Evolutionary conservation across 2,329 filamentous ascomycete species (phyloP).

Genomic region (Trichoderma sp.): DNA sequence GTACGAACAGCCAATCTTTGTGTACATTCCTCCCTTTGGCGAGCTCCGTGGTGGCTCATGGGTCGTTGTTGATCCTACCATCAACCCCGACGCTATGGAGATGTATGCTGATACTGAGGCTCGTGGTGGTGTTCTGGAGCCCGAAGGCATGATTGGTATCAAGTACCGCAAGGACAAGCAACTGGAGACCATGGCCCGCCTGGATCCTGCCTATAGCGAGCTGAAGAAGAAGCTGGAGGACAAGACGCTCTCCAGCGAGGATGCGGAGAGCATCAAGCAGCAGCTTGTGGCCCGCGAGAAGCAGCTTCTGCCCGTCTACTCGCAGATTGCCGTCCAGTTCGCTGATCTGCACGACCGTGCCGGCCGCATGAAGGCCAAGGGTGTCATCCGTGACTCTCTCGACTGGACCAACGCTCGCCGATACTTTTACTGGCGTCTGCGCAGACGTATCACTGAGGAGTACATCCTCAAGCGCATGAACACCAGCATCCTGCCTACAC

Average conservation of each 20-base stretch:
- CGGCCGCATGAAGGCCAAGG: slow-evolving; percentile 98
- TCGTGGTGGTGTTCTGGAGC: slow-evolving; percentile 95
- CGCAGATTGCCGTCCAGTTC: slow-evolving; percentile 94
- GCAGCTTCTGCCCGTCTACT: slow-evolving; percentile 87
- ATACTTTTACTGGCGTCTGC: slow-evolving; percentile 99
- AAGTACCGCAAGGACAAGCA: slow-evolving; percentile 98
- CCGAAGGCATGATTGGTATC: slow-evolving; percentile 97
- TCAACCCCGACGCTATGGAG: slow-evolving; percentile 96
- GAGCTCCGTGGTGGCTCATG: slow-evolving; percentile 98
- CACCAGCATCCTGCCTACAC: slow-evolving; percentile 43
- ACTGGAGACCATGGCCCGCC: slow-evolving; percentile 93
- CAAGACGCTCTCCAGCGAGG: slow-evolving; percentile 67
- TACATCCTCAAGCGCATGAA: slow-evolving; percentile 91
- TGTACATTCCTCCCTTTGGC: slow-evolving; percentile 96
- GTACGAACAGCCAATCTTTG: slow-evolving; percentile 97
- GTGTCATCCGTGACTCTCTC: slow-evolving; percentile 81
- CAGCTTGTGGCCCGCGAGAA: slow-evolving; percentile 87
- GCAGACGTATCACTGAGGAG: slow-evolving; percentile 95
- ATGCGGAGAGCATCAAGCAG: slow-evolving; percentile 77
- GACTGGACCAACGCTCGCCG: slow-evolving; percentile 87
- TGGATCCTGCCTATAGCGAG: slow-evolving; percentile 80
- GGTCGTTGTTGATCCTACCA: slow-evolving; percentile 98
- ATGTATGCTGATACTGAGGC: slow-evolving; percentile 98
- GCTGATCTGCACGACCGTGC: slow-evolving; percentile 96
- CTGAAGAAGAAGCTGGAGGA: slow-evolving; percentile 78